These are phyloP conservation scores for Tolypocladium tropicale DNA, from an alignment of 2,329 filamentous ascomycete species.

Conservation along the genomic window DNA sequence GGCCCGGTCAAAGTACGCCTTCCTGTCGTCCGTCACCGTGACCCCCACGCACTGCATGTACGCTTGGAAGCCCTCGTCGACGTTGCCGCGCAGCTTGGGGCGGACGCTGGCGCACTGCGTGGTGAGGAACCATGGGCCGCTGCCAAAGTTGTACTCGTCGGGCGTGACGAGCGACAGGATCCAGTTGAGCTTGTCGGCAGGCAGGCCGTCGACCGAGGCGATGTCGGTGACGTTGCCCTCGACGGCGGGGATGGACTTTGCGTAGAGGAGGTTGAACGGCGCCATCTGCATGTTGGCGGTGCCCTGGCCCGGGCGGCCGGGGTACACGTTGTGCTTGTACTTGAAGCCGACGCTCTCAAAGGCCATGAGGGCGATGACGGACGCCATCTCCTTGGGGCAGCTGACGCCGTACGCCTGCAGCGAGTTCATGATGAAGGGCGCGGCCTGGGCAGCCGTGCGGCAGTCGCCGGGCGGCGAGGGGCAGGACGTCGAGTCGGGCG, in stretches of 20 bases:
- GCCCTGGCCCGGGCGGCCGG: constrained; percentile 56
- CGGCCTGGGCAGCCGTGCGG: constrained; percentile 52
- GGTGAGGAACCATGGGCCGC: constrained; percentile 39
- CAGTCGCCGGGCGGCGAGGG: constrained; percentile 37
- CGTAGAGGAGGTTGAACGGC: constrained; percentile 35
- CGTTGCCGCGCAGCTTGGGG: constrained; percentile 20
- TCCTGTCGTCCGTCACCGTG: constrained; percentile 18
- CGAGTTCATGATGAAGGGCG: constrained; percentile 41
- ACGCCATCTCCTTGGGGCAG: constrained; percentile 51
- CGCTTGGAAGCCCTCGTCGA: constrained; percentile 29
- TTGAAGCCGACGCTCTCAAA: constrained; percentile 61
- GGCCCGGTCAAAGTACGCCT: constrained; percentile 31
- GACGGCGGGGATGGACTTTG: constrained; percentile 29
- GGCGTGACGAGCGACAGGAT: constrained; percentile 33
- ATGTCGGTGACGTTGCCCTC: constrained; percentile 19
- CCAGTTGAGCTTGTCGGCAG: constrained; percentile 22
- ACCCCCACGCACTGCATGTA: constrained; percentile 41
- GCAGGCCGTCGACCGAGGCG: constrained; percentile 14
- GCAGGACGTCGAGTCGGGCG: constrained; percentile 38
- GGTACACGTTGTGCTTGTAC: constrained; percentile 56
- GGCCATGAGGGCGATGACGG: constrained; percentile 58
- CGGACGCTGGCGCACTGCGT: constrained; percentile 30
- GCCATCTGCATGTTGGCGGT: constrained; percentile 48
- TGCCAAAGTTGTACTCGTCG: constrained; percentile 44
- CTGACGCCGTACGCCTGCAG: constrained; percentile 49